A percentile compares a stretch with the other conserved stretches of the same genome.
These are phyloP conservation scores for Podospora pseudoanserina DNA, from an alignment of 495 filamentous ascomycete genomes.

Conservation along the genomic window DNA sequence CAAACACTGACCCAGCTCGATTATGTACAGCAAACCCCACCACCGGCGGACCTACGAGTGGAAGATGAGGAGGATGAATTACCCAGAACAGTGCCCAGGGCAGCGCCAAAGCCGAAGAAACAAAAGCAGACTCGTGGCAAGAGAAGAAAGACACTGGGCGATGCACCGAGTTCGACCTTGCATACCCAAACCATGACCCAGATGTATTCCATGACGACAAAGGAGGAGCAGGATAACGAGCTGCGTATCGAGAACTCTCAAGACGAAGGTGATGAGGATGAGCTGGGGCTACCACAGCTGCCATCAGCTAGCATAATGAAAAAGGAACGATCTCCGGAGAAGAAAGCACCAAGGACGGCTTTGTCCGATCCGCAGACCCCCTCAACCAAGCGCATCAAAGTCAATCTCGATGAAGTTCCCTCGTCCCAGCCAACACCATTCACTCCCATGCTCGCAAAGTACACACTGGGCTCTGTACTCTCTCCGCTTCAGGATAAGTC, in stretches of 20 bases:
- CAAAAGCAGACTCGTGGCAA: not conserved
- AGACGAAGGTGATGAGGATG: conserved; percentile 24
- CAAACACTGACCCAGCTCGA: conserved; percentile 51
- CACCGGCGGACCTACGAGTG: conserved; percentile 13
- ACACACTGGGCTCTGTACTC: conserved; percentile 21
- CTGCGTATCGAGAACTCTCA: conserved; percentile 37
- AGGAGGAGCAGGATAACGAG: conserved; percentile 23
- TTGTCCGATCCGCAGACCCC: not conserved
- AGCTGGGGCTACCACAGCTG: not conserved
- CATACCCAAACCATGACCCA: conserved; percentile 48
- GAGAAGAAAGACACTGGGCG: conserved; percentile 44
- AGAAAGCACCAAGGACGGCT: not conserved
- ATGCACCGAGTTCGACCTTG: conserved; percentile 35
- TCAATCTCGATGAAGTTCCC: conserved; percentile 37
- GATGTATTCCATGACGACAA: conserved; percentile 30
- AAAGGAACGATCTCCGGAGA: not conserved
- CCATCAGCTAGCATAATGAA: not conserved
- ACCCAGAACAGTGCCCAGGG: conserved; percentile 12
- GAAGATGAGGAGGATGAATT: conserved; percentile 6
- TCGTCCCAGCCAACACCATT: conserved; percentile 37
- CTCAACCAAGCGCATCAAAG: conserved; percentile 27
- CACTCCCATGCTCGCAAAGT: conserved; percentile 35
- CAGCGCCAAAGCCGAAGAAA: conserved; percentile 14
- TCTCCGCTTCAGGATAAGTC: conserved; percentile 42
- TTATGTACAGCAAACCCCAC: conserved; percentile 30